Base-by-base conservation (phyloP, 2,329 filamentous ascomycete species). In the Colletotrichum tabaci region DNA sequence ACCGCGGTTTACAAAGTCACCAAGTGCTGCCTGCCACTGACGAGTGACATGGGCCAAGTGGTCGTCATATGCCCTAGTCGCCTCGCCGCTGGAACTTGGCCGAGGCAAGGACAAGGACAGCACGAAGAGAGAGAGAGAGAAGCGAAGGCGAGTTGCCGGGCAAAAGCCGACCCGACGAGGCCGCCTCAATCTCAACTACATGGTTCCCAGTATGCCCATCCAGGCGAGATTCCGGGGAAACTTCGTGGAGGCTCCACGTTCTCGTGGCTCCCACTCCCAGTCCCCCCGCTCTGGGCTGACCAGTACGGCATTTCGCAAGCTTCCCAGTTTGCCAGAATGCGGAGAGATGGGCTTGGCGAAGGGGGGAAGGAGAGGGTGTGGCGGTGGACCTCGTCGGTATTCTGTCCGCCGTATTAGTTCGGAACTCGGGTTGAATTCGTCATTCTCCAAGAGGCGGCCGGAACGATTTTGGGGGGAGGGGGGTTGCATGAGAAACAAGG, bases 221-320 rank as follows among this genome's bases (percentile, higher is more conserved):
- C 42, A 55, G 52, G 50, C 60, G 26, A 47, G 46, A 73, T 70
- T 71, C 71, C 67, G 71, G 71, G 67, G 71, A 71, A 73, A 63
- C 57, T 38, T 71, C 57, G 71, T 50, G 58, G 57, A 61, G 66
- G 67, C 46, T 30, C 68, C 68, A 71, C 64, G 68, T 67, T 52
- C 55, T n/a, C 49, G 44, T 53, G 26, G 6, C 30, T 30, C 30
- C 30, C 30, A 9, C 8, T 30, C 30, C 30, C 8, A 30, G 30
- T 9, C 7, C 30, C 26, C 61, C 53, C 55, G 46, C 18, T 15
- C 42, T 58, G 60, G 52, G 44, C 23, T 57, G 53, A 69, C 61
- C 38, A 62, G n/a, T 15, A 58, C 60, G 49, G 21, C 21, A 67
- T 57, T 30, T 42, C 44, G 63, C 42, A 61, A 61, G 60, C 60